phyloP scores from a whole-genome alignment of 768 basidiomycete genomes.

The Naematelia encephala region DNA sequence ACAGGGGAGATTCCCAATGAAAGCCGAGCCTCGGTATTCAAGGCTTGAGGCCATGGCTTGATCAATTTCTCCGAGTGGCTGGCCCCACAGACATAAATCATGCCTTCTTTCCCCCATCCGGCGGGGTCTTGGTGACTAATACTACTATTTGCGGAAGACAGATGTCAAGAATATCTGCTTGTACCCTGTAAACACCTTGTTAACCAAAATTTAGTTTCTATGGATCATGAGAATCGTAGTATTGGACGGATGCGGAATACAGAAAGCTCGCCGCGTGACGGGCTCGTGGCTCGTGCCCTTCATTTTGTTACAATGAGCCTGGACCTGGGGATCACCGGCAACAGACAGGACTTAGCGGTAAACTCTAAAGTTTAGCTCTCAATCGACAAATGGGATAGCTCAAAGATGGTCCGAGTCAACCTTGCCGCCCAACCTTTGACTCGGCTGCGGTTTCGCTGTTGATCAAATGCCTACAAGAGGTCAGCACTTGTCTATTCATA shows the following conservation, averaged over 20 bases:
- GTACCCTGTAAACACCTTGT: neutral
- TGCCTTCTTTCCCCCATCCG: neutral
- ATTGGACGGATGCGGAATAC: neutral
- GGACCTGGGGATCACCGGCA: too few relatives aligned
- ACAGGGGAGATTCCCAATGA: too few relatives aligned
- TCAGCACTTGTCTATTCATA: too few relatives aligned
- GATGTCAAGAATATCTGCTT: neutral
- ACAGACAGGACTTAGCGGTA: too few relatives aligned
- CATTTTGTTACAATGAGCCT: too few relatives aligned
- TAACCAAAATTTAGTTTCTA: neutral
- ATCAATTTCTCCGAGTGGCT: neutral
- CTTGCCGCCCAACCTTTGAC: neutral
- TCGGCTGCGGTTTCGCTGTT: neutral
- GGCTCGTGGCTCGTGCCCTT: too few relatives aligned
- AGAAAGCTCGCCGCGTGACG: too few relatives aligned
- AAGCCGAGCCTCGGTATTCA: too few relatives aligned
- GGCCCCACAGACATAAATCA: too few relatives aligned
- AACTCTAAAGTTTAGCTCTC: neutral
- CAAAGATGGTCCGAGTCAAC: neutral
- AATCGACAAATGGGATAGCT: neutral
- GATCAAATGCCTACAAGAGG: neutral
- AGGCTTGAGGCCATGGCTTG: too few relatives aligned
- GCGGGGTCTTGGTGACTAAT: neutral
- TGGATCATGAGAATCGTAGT: too few relatives aligned
- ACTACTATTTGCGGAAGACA: neutral